Evolutionary conservation across 257 asterid species (phyloP).

Genomic region (Mentha longifolia): DNA sequence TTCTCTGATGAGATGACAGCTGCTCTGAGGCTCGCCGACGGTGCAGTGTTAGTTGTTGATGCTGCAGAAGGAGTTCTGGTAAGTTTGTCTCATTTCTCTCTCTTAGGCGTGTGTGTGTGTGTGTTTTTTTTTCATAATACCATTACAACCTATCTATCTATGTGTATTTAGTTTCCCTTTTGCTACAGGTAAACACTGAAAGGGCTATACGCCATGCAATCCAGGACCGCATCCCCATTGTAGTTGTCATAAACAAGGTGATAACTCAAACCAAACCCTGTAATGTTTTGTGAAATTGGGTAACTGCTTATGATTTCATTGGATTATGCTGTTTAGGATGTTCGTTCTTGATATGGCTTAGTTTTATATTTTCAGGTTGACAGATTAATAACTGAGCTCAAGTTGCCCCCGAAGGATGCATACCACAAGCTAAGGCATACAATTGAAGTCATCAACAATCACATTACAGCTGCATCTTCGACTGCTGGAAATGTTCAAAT

Average conservation of each 20-base stretch:
- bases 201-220: slow-evolving; percentile 92
- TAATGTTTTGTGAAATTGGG: slow-evolving; percentile 9
- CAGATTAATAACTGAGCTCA: slow-evolving; percentile 88
- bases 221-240: slow-evolving; percentile 88
- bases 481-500: slow-evolving; percentile 90
- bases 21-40: slow-evolving; percentile 97
- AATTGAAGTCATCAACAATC: slow-evolving; percentile 81
- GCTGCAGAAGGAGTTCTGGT: slow-evolving; percentile 99
- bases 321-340: not conserved
- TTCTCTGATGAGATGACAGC: slow-evolving; percentile 99
- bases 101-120: not conserved
- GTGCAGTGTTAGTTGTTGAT: slow-evolving; percentile 95
- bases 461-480: slow-evolving; percentile 83
- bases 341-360: slow-evolving; percentile 10
- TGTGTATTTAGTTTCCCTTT: slow-evolving; percentile 19
- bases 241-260: slow-evolving; percentile 90
- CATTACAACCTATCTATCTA: slow-evolving; percentile 3
- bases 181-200: slow-evolving; percentile 83
- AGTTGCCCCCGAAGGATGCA: slow-evolving; percentile 96
- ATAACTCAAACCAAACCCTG: slow-evolving; percentile 9
- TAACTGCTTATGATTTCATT: slow-evolving; percentile 3
- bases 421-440: slow-evolving; percentile 91
- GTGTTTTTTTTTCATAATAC: not conserved
- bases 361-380: slow-evolving; percentile 65
- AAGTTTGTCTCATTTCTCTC: slow-evolving; percentile 28